Evolutionary conservation across 2,329 filamentous ascomycete species (phyloP).

Genomic region (Colletotrichum truncatum): DNA sequence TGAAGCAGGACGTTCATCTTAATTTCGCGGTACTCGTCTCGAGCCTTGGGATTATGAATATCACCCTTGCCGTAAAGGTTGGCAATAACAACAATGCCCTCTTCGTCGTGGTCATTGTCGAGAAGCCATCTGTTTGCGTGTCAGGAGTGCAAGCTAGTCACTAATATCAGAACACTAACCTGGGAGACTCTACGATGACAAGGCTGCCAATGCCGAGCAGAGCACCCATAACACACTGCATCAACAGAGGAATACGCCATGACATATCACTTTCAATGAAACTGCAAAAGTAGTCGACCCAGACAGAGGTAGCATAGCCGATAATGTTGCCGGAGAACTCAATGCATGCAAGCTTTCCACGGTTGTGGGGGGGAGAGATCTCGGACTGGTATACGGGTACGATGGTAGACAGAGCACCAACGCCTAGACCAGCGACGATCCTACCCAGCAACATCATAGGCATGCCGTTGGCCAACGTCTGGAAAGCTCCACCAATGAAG

Average conservation of each 20-base stretch:
- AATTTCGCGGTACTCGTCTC: slow-evolving; percentile 97
- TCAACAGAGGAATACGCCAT: slow-evolving; percentile 88
- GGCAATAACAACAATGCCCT: slow-evolving; percentile 97
- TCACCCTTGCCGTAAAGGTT: slow-evolving; percentile 97
- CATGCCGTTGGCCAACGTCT: slow-evolving; percentile 84
- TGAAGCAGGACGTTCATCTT: slow-evolving; percentile 97
- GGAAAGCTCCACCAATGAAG: slow-evolving; percentile 82
- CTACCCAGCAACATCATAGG: slow-evolving; percentile 88
- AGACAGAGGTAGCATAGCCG: slow-evolving; percentile 95
- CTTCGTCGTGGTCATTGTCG: slow-evolving; percentile 97
- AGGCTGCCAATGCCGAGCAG: slow-evolving; percentile 87
- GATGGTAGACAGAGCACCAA: slow-evolving; percentile 90
- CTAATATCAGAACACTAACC: slow-evolving; percentile 60
- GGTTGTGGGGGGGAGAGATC: slow-evolving; percentile 94
- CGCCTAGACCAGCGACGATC: slow-evolving; percentile 84
- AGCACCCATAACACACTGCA: slow-evolving; percentile 95
- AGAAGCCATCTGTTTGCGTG: slow-evolving; percentile 80
- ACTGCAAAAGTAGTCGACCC: slow-evolving; percentile 98
- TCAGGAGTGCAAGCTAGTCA: slow-evolving; percentile 1
- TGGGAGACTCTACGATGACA: slow-evolving; percentile 94
- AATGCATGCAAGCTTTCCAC: slow-evolving; percentile 95
- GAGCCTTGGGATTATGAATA: slow-evolving; percentile 90
- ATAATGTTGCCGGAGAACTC: slow-evolving; percentile 98
- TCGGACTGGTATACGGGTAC: slow-evolving; percentile 95
- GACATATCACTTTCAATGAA: slow-evolving; percentile 86